Percentiles rank a stretch among this genome's conserved stretches.
These are phyloP conservation scores for Cutaneotrichosporon cutaneum DNA, from an alignment of 1,284 basidiomycete genomes.

Conservation along the genomic window DNA sequence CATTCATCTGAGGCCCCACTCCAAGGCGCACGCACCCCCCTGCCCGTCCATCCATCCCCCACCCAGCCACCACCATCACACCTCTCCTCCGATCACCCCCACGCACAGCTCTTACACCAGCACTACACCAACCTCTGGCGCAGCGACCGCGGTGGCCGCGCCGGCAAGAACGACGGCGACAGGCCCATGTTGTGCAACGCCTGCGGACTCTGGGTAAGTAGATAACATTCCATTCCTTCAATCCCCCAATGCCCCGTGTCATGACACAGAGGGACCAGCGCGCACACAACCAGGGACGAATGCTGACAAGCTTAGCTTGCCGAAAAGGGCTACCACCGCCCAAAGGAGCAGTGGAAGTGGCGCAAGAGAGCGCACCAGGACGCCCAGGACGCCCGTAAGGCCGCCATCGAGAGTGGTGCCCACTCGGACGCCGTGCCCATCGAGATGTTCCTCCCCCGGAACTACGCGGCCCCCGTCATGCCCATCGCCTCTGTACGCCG, in stretches of 20 bases:
- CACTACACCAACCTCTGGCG: constrained; percentile 24
- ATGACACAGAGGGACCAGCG: neutral
- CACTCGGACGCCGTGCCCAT: constrained; percentile 1
- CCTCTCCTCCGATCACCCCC: neutral
- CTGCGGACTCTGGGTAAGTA: constrained; percentile 26
- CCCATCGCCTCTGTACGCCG: constrained; percentile 5
- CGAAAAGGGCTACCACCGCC: constrained; percentile 10
- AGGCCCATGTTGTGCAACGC: constrained; percentile 24
- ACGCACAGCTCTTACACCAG: constrained; percentile 2
- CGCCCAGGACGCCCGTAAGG: neutral
- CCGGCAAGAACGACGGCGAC: neutral
- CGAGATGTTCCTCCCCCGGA: constrained; percentile 5
- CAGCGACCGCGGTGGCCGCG: constrained; percentile 2
- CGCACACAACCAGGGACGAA: neutral
- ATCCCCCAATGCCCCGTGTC: neutral
- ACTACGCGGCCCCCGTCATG: constrained; percentile 7
- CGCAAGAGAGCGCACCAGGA: neutral
- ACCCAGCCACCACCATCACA: neutral
- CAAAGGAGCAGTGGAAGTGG: constrained; percentile 12
- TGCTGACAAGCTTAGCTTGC: constrained; percentile 2
- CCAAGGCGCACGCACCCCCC: neutral
- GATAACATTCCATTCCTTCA: neutral
- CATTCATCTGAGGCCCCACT: neutral
- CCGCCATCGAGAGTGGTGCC: constrained; percentile 5
- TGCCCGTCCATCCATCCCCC: neutral